These are phyloP conservation scores for Fragilariopsis cylindrus DNA, from an alignment of 108 stramenopile genomes.

Conservation along the genomic window DNA sequence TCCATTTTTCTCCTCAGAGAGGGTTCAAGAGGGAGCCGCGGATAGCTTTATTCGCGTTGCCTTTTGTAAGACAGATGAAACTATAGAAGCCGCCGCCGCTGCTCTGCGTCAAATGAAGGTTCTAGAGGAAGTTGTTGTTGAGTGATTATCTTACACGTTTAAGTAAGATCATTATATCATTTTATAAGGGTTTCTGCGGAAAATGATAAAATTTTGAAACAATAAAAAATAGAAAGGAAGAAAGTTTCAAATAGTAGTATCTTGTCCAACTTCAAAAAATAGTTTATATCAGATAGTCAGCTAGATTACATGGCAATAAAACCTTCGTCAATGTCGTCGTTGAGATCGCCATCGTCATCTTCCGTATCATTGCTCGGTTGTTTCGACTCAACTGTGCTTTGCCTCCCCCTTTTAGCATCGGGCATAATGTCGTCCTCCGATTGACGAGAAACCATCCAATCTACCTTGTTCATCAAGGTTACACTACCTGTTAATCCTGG, in stretches of 20 bases:
- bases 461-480: conserved; percentile 30
- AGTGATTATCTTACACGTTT: no score
- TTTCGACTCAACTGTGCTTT: conserved; percentile 6
- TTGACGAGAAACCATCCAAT: conserved; percentile 23
- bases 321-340: conserved; percentile 32
- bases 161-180: no score
- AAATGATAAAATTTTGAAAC: neutral
- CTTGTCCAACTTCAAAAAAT: neutral
- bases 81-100: conserved; percentile 80
- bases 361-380: neutral
- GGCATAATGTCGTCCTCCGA: conserved; percentile 3
- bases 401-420: neutral
- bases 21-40: conserved; percentile 60
- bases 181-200: neutral
- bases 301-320: no score
- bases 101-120: conserved; percentile 45
- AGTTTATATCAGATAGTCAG: neutral
- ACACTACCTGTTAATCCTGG: conserved; percentile 16
- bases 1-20: conserved; percentile 86
- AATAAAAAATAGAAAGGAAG: neutral
- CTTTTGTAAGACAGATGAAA: conserved; percentile 96
- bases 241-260: no score
- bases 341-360: neutral
- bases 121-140: neutral
- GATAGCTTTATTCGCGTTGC: conserved; percentile 93